Evolutionary conservation across 352 stramenopile genomes (phyloP), one percentile per base, ranked within the genome.

Genomic region (Pythium sukuiense): DNA sequence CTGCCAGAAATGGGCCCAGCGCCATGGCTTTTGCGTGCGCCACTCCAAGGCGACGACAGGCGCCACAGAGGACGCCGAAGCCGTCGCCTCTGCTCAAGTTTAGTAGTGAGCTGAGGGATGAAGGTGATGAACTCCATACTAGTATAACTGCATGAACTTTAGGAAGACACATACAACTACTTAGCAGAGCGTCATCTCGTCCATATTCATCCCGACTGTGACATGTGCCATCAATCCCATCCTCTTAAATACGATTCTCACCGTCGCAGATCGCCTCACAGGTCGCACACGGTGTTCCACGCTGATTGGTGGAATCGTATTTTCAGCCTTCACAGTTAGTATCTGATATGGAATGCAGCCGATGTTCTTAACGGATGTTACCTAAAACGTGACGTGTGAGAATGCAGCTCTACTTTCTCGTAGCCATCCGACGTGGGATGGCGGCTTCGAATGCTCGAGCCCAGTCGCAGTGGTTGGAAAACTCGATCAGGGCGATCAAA

Each of bases 1-100:
- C 1, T 96, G 87, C 62, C 50, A 80, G 46, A 93, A 93, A 57
- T 92, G 85, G 83, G 81, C 85, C 2, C 85, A 93, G 57, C 81
- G 83, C 30, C 80, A 81, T 27, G 85, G 85, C 37, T 92, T 79
- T 54, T 93, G 85, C 56, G 83, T 92, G 41, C 81, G 81, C 12
- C 85, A 93, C 66, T 92, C 80, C 24, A 93, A 90, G 59, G 53
- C 67, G 43, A 37, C 58, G 14, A 20, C 63, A 41, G 52, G 35
- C 59, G 14, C 46, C 35, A 65, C 59, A 8, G 29, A 61, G 35
- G 33, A 70, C 67, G 61, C 12, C 29, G 66, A 71, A 18, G 12
- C 32, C 8, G 45, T 61, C 7, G 60, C 55, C 29, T 69, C 67
- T 37, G 67, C 57, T 27, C 45, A 73, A 56, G 67, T 73, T 33